Evolutionary conservation across 371 early-diverging fungal species (phyloP), one percentile per base, ranked within the genome.

Genomic region (Blastocladiella emersonii): DNA sequence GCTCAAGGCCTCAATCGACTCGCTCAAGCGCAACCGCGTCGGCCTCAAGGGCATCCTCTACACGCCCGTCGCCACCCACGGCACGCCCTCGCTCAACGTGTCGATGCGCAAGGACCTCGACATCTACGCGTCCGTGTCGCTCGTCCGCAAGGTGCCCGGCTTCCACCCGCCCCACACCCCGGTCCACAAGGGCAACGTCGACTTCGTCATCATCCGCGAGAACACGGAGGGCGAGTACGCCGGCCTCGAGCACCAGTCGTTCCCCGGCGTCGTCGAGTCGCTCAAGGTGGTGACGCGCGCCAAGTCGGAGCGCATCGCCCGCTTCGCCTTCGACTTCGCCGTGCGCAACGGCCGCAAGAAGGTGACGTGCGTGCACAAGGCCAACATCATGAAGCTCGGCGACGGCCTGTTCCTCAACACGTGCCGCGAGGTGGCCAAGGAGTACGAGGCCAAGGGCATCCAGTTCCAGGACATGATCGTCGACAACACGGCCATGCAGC

Each of bases 181-280:
- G 10, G 80, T 93, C 51, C 88, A 95, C 68, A 90, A 92, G 76
- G 79, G 84, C 68, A 80, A 87, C 66, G 91, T 97, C 64, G 91
- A 97, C 78, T 86, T 96, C 79, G 89, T 91, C 66, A 92, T 97
- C 67, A 93, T 97, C 72, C 90, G 98, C 80, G 98, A 97, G 76
- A 97, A 97, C 81, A 97, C 96, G 34, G 98, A 97, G 76, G 98
- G 98, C 67, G 95, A 95, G 79, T 97, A 97, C 82, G 88, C 92
- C 71, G 98, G 98, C 23, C 80, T 94, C 64, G 98, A 97, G 79
- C 98, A 97, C 80, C 84, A 89, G 67, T 91, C 95, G 63, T 87
- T 85, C 76, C 90, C 92, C 32, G 98, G 95, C 66, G 95, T 97
- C n/a, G 94, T 97, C 64, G 96, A 97, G 76, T 93, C 94, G 34